phyloP scores from a whole-genome alignment of 306 rosid species.

The Acmispon strigosus region DNA sequence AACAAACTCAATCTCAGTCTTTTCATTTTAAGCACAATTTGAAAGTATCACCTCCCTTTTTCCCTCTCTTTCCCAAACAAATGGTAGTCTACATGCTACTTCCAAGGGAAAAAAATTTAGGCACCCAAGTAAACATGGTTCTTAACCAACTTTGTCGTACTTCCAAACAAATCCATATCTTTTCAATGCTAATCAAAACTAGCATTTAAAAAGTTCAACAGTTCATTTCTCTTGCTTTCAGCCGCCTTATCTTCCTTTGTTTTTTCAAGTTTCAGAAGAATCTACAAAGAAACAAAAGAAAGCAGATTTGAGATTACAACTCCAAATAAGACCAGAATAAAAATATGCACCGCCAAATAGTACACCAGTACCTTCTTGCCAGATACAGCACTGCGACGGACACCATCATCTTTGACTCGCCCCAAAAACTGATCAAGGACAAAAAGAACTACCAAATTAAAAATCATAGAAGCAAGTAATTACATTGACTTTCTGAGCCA shows the following conservation, averaged over 20 bases:
- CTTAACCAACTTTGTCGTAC: constrained; percentile 9
- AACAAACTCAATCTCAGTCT: constrained; percentile 8
- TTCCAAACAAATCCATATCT: constrained; percentile 23
- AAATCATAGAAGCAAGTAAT: not conserved
- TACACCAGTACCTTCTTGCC: constrained; percentile 72
- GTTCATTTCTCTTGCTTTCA: constrained; percentile 88
- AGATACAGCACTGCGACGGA: constrained; percentile 92
- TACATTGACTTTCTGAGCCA: not conserved
- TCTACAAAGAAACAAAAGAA: constrained; percentile 36
- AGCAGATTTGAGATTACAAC: not conserved
- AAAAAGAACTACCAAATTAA: not conserved
- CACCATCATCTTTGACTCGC: constrained; percentile 76
- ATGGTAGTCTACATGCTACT: not conserved
- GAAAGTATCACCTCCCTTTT: not conserved
- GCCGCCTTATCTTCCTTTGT: constrained; percentile 90
- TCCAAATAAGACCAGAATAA: not conserved
- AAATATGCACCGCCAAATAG: not conserved
- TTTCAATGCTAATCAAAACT: constrained; percentile 63
- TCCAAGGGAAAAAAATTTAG: not conserved
- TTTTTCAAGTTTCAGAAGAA: constrained; percentile 85
- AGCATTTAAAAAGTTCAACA: constrained; percentile 89
- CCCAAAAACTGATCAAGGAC: constrained; percentile 62
- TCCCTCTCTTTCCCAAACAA: not conserved
- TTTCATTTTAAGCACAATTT: constrained; percentile 3
- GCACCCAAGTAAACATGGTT: constrained; percentile 8